These are phyloP conservation scores for Rhizophora apiculata DNA, from an alignment of 345 rosid genomes.

Conservation along the genomic window DNA sequence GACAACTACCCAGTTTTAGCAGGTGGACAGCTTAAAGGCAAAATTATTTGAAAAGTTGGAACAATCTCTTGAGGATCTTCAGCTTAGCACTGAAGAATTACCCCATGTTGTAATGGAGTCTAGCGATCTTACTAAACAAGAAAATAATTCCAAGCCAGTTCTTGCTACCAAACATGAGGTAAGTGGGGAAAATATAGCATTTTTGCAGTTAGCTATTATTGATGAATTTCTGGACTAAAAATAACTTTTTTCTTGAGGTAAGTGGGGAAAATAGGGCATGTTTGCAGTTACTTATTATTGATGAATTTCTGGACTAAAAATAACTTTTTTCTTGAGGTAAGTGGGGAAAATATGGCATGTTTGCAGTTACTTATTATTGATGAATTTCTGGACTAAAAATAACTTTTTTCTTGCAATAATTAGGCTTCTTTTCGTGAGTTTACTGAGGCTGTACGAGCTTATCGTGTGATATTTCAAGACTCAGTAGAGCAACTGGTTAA, in stretches of 20 bases:
- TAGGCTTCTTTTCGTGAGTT: conserved; percentile 81
- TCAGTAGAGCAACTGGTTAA: conserved; percentile 75
- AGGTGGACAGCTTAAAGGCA: conserved; percentile 86
- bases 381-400: too few species aligned
- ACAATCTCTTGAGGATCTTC: conserved; percentile 75
- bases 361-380: too few species aligned
- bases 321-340: conserved; percentile 43
- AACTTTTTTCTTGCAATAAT: conserved; percentile 1
- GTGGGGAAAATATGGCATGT: conserved; percentile 1
- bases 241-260: conserved; percentile 42
- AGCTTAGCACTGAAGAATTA: conserved; percentile 50
- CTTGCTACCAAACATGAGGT: conserved; percentile 60
- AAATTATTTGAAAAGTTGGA: conserved; percentile 86
- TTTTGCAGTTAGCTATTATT: too few species aligned
- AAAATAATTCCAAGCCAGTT: conserved; percentile 28
- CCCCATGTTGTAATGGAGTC: conserved; percentile 34
- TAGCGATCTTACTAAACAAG: conserved; percentile 40
- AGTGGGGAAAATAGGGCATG: conserved; percentile 6
- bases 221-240: too few species aligned
- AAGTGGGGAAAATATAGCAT: conserved; percentile 14
- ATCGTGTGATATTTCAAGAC: conserved; percentile 89
- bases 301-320: too few species aligned
- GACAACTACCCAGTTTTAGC: conserved; percentile 13
- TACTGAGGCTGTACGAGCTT: conserved; percentile 87
- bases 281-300: too few species aligned